phyloP scores from a whole-genome alignment of 1,284 basidiomycete species.

The Puccinia hordei region DNA sequence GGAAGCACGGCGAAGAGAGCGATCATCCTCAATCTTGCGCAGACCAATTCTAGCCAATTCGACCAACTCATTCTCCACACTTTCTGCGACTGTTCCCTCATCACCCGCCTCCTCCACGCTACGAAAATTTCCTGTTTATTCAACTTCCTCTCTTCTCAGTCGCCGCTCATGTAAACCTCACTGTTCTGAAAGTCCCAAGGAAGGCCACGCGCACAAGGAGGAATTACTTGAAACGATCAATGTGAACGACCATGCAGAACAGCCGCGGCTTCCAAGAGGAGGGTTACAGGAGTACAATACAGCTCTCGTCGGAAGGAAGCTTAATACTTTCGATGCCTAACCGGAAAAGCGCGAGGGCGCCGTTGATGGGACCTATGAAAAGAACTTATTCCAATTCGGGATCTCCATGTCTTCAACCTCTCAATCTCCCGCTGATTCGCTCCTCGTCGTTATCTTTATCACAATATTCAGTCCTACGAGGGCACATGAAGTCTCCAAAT shows the following conservation, averaged over 20 bases:
- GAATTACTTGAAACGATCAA: constrained; percentile 9
- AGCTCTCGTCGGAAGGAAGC: neutral
- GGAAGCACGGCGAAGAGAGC: neutral
- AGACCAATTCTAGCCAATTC: neutral
- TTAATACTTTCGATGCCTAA: neutral
- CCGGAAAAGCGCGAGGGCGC: neutral
- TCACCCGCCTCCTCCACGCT: neutral
- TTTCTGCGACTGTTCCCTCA: neutral
- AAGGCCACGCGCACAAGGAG: neutral
- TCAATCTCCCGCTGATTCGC: constrained; percentile 27
- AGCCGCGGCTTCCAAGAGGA: constrained; percentile 11
- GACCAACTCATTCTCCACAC: neutral
- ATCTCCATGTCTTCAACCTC: neutral
- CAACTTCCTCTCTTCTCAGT: neutral
- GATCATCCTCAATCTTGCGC: neutral
- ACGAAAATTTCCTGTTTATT: neutral
- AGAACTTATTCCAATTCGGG: constrained; percentile 14
- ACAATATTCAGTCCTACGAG: neutral
- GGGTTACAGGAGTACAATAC: neutral
- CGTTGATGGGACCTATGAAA: neutral
- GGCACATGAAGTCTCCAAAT: neutral
- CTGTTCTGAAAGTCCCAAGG: neutral
- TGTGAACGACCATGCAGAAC: neutral
- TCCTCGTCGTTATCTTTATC: neutral
- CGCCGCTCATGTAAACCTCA: neutral